Conservation (phyloP, 2,329 filamentous ascomycete genomes). For the Chaetomium strumarium region DNA sequence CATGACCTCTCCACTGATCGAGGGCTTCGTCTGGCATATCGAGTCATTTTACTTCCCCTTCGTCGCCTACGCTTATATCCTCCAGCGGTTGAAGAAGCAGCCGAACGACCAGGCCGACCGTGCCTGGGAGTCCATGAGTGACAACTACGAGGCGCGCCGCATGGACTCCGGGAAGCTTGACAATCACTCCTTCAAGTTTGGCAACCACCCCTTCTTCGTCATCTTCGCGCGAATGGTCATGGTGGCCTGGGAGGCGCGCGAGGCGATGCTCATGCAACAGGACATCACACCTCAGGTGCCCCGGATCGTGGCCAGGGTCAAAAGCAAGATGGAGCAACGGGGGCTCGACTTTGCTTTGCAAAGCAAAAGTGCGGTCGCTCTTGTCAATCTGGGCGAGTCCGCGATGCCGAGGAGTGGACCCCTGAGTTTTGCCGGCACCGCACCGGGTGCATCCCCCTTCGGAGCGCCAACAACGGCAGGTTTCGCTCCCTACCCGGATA, state of each 20-base stretch:
- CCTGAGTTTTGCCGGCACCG: too few species aligned
- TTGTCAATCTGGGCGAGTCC: neutral
- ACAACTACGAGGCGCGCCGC: constrained; percentile 27
- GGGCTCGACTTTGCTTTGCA: too few species aligned
- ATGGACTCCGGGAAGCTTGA: neutral
- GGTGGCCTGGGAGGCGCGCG: constrained; percentile 6
- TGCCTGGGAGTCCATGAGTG: constrained; percentile 31
- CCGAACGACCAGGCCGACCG: constrained; percentile 23
- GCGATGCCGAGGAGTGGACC: too few species aligned
- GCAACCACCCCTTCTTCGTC: neutral
- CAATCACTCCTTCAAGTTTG: too few species aligned
- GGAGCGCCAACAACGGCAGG: too few species aligned
- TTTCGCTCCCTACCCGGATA: neutral
- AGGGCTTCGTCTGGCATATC: constrained; percentile 34
- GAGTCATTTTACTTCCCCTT: constrained; percentile 34
- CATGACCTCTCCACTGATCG: constrained; percentile 27
- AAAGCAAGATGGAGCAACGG: neutral
- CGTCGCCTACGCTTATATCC: constrained; percentile 36
- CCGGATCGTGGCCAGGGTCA: constrained; percentile 3
- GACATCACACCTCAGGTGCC: neutral
- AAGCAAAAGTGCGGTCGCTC: neutral
- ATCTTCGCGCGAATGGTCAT: constrained; percentile 2
- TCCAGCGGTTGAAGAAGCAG: constrained; percentile 30
- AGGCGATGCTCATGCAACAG: neutral
- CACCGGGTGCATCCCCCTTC: too few species aligned